Evolutionary conservation across 208 protist genomes (phyloP).

Genomic region (Acanthamoeba polyphaga): DNA sequence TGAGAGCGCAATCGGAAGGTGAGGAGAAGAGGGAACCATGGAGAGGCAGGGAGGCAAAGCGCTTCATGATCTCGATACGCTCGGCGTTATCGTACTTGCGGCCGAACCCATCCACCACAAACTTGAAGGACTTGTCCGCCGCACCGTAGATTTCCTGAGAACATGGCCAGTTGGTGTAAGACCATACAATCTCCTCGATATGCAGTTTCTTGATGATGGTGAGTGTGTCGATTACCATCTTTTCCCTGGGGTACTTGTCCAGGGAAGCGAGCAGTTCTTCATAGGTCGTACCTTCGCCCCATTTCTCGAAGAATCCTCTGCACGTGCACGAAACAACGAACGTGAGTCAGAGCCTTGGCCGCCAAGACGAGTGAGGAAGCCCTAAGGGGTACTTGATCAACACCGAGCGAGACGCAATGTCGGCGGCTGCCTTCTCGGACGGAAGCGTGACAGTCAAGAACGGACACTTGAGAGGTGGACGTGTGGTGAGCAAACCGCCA

Average conservation of each 20-base stretch:
- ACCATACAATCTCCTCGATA: not conserved
- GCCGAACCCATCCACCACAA: conserved; percentile 63
- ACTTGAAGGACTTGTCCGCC: conserved; percentile 48
- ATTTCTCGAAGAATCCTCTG: conserved; percentile 66
- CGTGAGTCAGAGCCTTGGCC: not conserved
- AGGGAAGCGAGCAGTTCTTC: conserved; percentile 42
- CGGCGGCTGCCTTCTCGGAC: conserved; percentile 31
- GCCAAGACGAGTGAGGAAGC: not conserved
- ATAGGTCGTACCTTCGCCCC: conserved; percentile 63
- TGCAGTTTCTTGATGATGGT: too few relatives aligned
- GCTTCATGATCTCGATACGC: conserved; percentile 64
- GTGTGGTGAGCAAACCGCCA: not conserved
- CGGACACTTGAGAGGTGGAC: not conserved
- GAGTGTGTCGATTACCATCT: not conserved
- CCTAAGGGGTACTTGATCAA: conserved; percentile 34
- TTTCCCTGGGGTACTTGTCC: conserved; percentile 40
- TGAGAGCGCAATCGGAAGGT: not conserved
- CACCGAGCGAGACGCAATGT: conserved; percentile 59
- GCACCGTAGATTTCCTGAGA: not conserved
- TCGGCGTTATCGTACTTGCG: conserved; percentile 27
- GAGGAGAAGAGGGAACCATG: not conserved
- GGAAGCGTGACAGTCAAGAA: conserved; percentile 59
- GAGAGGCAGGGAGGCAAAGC: conserved; percentile 32
- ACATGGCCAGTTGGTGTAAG: not conserved
- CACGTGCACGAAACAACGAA: not conserved